Evolutionary conservation across 768 basidiomycete genomes (phyloP).

Genomic region (Suillus spraguei): DNA sequence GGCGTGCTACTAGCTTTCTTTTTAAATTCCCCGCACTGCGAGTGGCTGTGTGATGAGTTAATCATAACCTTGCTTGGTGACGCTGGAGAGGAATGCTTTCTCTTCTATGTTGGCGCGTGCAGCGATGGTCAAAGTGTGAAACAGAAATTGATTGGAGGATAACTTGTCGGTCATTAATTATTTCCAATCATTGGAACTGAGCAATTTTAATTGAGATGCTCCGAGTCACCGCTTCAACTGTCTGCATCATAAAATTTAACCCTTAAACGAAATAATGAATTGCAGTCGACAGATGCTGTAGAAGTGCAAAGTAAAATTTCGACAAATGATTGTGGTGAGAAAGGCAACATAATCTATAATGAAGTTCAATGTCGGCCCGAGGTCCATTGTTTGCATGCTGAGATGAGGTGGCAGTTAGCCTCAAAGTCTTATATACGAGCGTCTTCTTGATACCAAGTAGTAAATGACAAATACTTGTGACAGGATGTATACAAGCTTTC

Average conservation of each 20-base stretch:
- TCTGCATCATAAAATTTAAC: not conserved
- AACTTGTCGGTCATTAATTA: not conserved
- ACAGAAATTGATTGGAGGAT: not conserved
- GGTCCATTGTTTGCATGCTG: too few species aligned
- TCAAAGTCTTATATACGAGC: too few species aligned
- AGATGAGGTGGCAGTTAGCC: too few species aligned
- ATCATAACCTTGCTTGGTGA: not conserved
- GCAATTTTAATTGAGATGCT: not conserved
- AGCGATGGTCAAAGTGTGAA: too few species aligned
- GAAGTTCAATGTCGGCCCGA: too few species aligned
- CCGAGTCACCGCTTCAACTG: not conserved
- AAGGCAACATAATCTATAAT: too few species aligned
- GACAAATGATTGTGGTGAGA: too few species aligned
- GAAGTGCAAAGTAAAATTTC: too few species aligned
- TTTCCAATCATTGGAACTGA: not conserved
- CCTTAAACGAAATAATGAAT: not conserved
- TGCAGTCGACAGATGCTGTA: not conserved
- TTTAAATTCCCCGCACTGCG: not conserved
- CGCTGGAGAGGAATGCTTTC: not conserved
- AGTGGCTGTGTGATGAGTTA: not conserved
- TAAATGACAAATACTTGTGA: too few species aligned
- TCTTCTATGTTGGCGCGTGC: too few species aligned
- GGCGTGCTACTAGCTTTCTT: not conserved
- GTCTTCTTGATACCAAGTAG: too few species aligned
- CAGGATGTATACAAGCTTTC: too few species aligned